phyloP scores from a whole-genome alignment of 2,329 filamentous ascomycete genomes.

The Trichoderma endophyticum region DNA sequence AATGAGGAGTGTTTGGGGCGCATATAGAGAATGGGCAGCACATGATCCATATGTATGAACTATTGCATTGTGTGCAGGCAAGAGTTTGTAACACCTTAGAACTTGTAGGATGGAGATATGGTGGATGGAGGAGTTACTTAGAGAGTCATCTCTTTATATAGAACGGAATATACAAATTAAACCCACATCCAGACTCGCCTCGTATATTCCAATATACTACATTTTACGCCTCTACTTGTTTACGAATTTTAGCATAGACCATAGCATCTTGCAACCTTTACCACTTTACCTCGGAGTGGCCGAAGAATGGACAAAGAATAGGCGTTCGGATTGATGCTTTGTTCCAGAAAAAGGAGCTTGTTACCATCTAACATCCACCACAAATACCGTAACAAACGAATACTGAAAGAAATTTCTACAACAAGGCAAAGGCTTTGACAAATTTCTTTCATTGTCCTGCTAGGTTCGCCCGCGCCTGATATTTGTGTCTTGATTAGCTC shows the following conservation, averaged over 20 bases:
- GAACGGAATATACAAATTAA: not conserved
- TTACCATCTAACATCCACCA: not conserved
- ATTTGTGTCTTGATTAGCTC: not conserved
- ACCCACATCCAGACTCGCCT: not conserved
- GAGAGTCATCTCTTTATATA: not conserved
- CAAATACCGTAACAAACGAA: not conserved
- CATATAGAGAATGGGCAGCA: not conserved
- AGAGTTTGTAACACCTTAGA: not conserved
- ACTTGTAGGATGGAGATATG: not conserved
- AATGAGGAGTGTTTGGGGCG: conserved; percentile 18
- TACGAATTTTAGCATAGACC: not conserved
- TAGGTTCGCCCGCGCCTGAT: too few relatives aligned
- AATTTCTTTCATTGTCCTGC: not conserved
- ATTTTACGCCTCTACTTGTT: not conserved
- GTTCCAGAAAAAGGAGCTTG: not conserved
- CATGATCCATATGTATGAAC: not conserved
- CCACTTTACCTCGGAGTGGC: not conserved
- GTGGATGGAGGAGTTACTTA: not conserved
- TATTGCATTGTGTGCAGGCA: not conserved
- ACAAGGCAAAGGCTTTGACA: not conserved
- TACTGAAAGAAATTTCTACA: not conserved
- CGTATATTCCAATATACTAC: not conserved
- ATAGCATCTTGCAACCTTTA: not conserved
- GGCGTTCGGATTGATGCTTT: not conserved
- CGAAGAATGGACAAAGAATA: not conserved